Base-by-base conservation (phyloP, 805 yeast species). In the Cyberlindnera mrakii region DNA sequence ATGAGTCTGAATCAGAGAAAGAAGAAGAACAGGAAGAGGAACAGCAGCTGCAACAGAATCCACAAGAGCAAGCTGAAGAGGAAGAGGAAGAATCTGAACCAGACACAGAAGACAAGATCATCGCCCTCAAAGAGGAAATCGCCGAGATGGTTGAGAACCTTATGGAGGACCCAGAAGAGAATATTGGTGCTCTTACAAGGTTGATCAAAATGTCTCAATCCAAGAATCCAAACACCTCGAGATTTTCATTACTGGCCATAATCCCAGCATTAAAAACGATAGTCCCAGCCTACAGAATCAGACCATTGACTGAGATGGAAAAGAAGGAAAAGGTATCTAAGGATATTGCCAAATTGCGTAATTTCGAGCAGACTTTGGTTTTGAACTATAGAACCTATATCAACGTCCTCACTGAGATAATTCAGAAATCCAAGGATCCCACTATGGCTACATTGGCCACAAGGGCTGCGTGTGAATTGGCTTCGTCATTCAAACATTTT, bases 151-250 rank as follows among this genome's bases (percentile, higher is more conserved):
- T 95, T 1, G 85, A 86, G 33, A 74, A 75, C 34, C 65, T 91
- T 30, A 79, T 79, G 54, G 95, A 89, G 59, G 86, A 87, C 45
- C 96, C 98, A 6, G 98, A 93, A 61, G 96, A 87, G 55, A 77
- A 90, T 55, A 71, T 83, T 7, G 58, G 75, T 13, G 68, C 78
- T 25, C 67, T 90, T 11, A 72, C 84, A 2, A 77, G 90, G 58
- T 69, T 85, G 39, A 67, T 85, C 41, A 78, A 74, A 52, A 83
- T 85, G 88, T 71, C 86, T 0, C 73, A 68, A 44, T 82, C 93
- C 2, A 75, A 73, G 51, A 80, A 83, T 51, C 68, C 76, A 43
- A 82, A 74, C 55, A 80, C 85, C 3, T 67, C 80, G 31, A 84
- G 85, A 62, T 69, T 89, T 42, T 75, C 96, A 0, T 66, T 89